Evolutionary conservation across 768 basidiomycete species (phyloP), one percentile per base, ranked within the genome.

Genomic region (Cystobasidiopsis lactophilus): DNA sequence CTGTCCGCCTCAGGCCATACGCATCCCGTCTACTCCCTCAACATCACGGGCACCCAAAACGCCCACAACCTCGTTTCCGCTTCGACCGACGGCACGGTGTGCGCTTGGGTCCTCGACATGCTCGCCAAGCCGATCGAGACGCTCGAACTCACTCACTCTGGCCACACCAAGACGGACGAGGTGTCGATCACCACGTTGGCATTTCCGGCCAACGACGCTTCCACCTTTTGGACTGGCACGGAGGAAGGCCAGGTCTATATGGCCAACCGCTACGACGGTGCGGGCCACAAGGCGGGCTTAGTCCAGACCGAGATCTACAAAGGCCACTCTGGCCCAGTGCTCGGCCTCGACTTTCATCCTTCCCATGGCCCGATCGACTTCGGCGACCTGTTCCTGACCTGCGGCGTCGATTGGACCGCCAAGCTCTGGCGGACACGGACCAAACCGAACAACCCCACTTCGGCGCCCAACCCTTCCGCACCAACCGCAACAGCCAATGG

Each of bases 101-200:
- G 93, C 67, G 85, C 83, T 65, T 98, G 93, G 93, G 70, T 91
- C 10, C 84, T 93, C 7, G 93, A 98, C 68, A 95, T 96, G 89
- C 77, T 98, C 40, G 88, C 93, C 1, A 84, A 91, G 63, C 93
- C 93, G 10, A 89, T 95, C 84, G 93, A 98, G 80, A 85, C 85
- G 2, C 75, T 96, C 16, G 83, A 89, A 63, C 74, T 98, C 2
- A 68, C 81, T 3, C 85, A 89, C 59, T 74, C 80, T 1, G 85
- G 83, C 0, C 89, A 96, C 65, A 85, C 80, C 70, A 96, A 95
- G 71, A 96, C 93, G 0, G 83, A 82, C 41, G 93, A 98, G 66
- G 88, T 98, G 2, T 80, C 88, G 2, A 82, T 96, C 56, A 96
- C 93, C 0, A 75, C 80, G 0, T 73, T 96, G 30, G 85, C 91